Base-by-base conservation (phyloP, 2,329 filamentous ascomycete species). In the Pseudocercospora fijiensis region DNA sequence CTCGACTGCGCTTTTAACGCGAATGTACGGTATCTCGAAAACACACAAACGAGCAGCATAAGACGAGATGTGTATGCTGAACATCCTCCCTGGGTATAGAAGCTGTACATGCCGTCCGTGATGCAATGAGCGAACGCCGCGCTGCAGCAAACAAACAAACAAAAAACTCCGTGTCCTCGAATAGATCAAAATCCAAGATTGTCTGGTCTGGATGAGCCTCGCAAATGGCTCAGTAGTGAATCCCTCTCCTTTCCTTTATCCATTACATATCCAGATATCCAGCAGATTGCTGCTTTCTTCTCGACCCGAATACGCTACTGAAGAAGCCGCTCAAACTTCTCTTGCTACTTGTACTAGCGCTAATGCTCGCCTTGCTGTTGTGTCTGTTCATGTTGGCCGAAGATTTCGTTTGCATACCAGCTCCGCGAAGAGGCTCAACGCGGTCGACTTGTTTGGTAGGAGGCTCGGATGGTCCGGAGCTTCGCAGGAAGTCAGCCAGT, bases 401-500 rank as follows among this genome's bases (percentile, higher is more conserved):
- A n/a, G 22, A n/a, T 27, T 24, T 24, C 49, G 18, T 53, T 53
- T 53, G 49, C 49, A 53, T 53, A 26, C 49, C 49, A n/a, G 49
- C 49, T 27, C 49, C 49, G 13, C 49, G 49, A n/a, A 53, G 24
- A 27, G 49, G 49, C 7, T 53, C 49, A 28, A 7, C 16, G 18
- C 37, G 37, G 18, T 28, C 16, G 22, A n/a, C 49, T 26, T 11
- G 49, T 8, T 30, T 53, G 11, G 22, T 3, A 16, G 49, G 49
- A 30, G 52, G 41, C 26, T 55, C 49, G 27, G 57, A 41, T 4
- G 68, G 66, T 27, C 61, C 67, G 20, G 63, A 62, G 28, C 60
- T 65, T 13, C 65, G 37, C 28, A 68, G 47, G 30, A 66, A 69
- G 18, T 68, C 67, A 7, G 68, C 66, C 3, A 69, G 65, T 56